These are phyloP conservation scores for Ceratobasidium sp. DNA, from an alignment of 1,284 basidiomycete genomes.

Conservation along the genomic window DNA sequence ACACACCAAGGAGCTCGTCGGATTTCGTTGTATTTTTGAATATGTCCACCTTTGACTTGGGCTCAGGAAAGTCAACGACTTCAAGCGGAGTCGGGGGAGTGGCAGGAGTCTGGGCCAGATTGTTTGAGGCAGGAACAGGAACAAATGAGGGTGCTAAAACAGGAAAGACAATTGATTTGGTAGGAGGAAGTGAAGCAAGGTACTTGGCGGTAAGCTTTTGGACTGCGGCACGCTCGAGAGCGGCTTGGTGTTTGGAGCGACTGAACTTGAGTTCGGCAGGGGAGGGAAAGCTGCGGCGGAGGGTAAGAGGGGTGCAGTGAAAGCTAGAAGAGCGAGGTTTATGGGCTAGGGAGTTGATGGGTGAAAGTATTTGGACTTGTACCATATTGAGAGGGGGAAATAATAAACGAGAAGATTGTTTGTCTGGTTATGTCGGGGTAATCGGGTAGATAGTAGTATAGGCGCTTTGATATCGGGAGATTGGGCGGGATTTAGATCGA, in stretches of 20 bases:
- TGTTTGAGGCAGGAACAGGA: not conserved
- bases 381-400: conserved; percentile 19
- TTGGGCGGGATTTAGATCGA: not conserved
- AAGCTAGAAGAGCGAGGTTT: conserved; percentile 12
- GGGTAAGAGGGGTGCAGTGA: conserved; percentile 16
- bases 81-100: conserved; percentile 28
- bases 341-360: conserved; percentile 22
- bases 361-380: conserved; percentile 15
- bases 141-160: not conserved
- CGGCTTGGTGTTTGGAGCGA: conserved; percentile 16
- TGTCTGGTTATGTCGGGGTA: not conserved
- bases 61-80: not conserved
- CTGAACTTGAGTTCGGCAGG: conserved; percentile 4
- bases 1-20: conserved; percentile 32
- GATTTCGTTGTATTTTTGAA: conserved; percentile 24
- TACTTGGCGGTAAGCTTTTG: conserved; percentile 8
- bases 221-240: conserved; percentile 31
- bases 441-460: not conserved
- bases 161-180: not conserved
- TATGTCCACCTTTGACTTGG: conserved; percentile 12
- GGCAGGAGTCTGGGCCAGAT: conserved; percentile 11
- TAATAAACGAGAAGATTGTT: not conserved
- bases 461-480: not conserved
- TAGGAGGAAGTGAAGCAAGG: not conserved
- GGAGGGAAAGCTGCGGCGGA: conserved; percentile 14